Conservation (phyloP, 345 rosid species). For the Gossypium herbaceum region DNA sequence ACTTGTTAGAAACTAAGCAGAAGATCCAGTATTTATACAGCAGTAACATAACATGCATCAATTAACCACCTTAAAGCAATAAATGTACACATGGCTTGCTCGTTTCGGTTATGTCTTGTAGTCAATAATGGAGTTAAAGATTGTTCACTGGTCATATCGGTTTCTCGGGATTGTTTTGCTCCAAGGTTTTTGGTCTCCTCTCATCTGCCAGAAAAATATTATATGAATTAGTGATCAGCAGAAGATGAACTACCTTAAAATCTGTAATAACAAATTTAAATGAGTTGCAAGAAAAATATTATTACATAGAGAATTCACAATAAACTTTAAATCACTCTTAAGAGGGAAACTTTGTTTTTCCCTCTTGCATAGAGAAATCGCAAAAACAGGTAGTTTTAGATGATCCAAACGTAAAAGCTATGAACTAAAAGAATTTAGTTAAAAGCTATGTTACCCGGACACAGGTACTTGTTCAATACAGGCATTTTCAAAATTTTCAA, state of each 20-base stretch:
- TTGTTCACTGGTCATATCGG: conserved; percentile 23
- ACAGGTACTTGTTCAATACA: background rate
- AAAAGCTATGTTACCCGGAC: background rate
- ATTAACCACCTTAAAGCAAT: conserved; percentile 27
- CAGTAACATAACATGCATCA: conserved; percentile 26
- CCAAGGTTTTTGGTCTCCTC: conserved; percentile 21
- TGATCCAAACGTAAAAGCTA: background rate
- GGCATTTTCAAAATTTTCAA: background rate
- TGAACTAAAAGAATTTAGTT: background rate
- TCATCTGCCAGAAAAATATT: conserved; percentile 32
- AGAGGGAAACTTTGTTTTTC: background rate
- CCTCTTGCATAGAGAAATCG: background rate
- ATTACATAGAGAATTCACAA: background rate
- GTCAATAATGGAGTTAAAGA: conserved; percentile 13
- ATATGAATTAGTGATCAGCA: conserved; percentile 7
- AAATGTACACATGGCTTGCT: conserved; percentile 33
- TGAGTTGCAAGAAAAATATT: background rate
- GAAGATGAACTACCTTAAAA: conserved; percentile 1
- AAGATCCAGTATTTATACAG: conserved; percentile 19
- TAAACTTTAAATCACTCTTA: background rate
- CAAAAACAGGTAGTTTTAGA: background rate
- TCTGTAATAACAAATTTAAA: background rate
- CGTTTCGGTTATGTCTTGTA: conserved; percentile 11
- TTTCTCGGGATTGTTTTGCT: conserved; percentile 20
- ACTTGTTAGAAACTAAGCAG: conserved; percentile 29